phyloP scores from a whole-genome alignment of 352 stramenopile genomes.

The Peronospora belbahrii region DNA sequence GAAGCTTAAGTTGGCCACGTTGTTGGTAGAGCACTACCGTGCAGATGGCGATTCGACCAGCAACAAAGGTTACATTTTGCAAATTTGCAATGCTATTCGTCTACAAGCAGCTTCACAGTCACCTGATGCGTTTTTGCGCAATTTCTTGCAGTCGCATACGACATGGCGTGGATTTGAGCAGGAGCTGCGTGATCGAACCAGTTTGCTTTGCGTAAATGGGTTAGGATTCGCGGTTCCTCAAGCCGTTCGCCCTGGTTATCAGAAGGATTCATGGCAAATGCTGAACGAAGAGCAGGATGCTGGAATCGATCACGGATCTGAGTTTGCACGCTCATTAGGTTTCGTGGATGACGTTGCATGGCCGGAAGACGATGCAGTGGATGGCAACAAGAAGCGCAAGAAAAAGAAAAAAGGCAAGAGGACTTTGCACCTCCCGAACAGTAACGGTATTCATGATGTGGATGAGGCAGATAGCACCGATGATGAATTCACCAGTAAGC shows the following conservation, averaged over 20 bases:
- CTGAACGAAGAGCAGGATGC: conserved; percentile 40
- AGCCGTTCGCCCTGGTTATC: conserved; percentile 43
- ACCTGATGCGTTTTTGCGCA: conserved; percentile 82
- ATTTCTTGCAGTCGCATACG: conserved; percentile 86
- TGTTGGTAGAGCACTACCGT: conserved; percentile 77
- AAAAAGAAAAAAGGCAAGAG: conserved; percentile 62
- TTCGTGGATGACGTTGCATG: conserved; percentile 83
- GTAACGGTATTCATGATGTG: conserved; percentile 6
- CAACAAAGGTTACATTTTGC: conserved; percentile 84
- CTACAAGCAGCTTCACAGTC: conserved; percentile 84
- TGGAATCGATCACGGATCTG: conserved; percentile 76
- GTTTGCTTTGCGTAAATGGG: conserved; percentile 43
- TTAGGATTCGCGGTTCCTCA: conserved; percentile 75
- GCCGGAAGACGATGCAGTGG: conserved; percentile 48
- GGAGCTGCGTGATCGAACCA: conserved; percentile 54
- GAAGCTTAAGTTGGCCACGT: conserved; percentile 81
- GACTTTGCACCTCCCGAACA: conserved; percentile 19
- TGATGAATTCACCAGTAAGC: conserved; percentile 19
- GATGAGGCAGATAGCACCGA: conserved; percentile 20
- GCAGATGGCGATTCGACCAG: conserved; percentile 49
- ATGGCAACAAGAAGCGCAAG: conserved; percentile 66
- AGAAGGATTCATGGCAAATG: conserved; percentile 61
- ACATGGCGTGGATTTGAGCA: conserved; percentile 73
- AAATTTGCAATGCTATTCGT: conserved; percentile 85
- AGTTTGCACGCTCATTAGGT: conserved; percentile 69